Evolutionary conservation across 108 stramenopile species (phyloP).

Genomic region (Nitzschia sp.): DNA sequence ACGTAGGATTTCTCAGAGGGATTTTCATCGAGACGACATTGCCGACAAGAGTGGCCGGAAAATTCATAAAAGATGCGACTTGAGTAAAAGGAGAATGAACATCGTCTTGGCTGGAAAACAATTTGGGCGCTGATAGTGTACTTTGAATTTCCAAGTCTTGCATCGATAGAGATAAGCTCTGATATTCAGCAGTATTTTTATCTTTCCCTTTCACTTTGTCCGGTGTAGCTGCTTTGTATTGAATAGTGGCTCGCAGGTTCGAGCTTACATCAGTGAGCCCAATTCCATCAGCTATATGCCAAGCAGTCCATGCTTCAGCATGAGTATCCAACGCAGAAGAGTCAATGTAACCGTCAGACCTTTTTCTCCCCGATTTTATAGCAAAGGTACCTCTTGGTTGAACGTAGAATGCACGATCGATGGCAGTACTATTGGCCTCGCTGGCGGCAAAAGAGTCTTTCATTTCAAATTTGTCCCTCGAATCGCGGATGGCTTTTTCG

Average conservation of each 20-base stretch:
- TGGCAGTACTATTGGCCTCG: background rate
- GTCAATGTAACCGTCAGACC: conserved; percentile 28
- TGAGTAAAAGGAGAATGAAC: background rate
- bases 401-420: background rate
- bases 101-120: conserved; percentile 33
- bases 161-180: conserved; percentile 42
- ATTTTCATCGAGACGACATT: conserved; percentile 35
- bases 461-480: background rate
- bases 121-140: conserved; percentile 47
- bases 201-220: background rate
- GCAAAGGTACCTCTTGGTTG: conserved; percentile 3
- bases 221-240: conserved; percentile 26
- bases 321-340: conserved; percentile 11
- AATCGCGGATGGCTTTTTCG: background rate
- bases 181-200: conserved; percentile 4
- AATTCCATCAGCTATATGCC: conserved; percentile 29
- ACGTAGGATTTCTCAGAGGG: conserved; percentile 68
- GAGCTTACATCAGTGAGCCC: conserved; percentile 39
- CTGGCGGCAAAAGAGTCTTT: background rate
- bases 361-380: conserved; percentile 28
- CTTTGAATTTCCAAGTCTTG: conserved; percentile 51
- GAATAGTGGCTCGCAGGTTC: conserved; percentile 40
- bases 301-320: conserved; percentile 41
- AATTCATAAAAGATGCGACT: conserved; percentile 41
- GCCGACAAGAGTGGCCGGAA: conserved; percentile 59